phyloP scores from a whole-genome alignment of 1,284 basidiomycete genomes.

The Takashimella koratensis region DNA sequence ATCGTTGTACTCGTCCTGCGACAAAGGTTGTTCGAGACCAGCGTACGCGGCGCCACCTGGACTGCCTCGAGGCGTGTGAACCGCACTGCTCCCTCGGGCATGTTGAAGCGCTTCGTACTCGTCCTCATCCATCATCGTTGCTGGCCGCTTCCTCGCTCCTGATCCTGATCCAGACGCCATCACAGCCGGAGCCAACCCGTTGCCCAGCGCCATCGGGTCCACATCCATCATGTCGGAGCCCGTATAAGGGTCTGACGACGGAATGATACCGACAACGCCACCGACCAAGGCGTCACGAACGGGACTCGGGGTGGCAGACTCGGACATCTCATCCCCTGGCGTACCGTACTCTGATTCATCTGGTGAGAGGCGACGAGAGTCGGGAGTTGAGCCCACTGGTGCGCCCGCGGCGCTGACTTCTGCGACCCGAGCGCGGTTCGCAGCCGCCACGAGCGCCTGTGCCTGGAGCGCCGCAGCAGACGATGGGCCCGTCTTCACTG shows the following conservation, averaged over 20 bases:
- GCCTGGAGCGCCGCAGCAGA: slow-evolving; percentile 33
- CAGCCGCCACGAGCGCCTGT: slow-evolving; percentile 26
- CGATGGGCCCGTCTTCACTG: slow-evolving; percentile 30
- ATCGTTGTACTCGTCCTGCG: slow-evolving; percentile 70
- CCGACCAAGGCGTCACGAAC: not conserved
- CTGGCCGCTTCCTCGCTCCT: slow-evolving; percentile 30
- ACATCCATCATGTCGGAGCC: slow-evolving; percentile 9
- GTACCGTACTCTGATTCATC: slow-evolving; percentile 9
- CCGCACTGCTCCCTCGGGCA: slow-evolving; percentile 37
- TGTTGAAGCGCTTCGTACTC: slow-evolving; percentile 36
- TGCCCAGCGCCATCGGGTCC: not conserved
- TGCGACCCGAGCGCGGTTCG: slow-evolving; percentile 12
- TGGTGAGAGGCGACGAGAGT: slow-evolving; percentile 8
- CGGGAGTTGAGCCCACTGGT: slow-evolving; percentile 8
- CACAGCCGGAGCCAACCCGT: not conserved
- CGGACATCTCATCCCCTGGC: slow-evolving; percentile 17
- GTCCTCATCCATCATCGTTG: slow-evolving; percentile 37
- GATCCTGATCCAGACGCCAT: slow-evolving; percentile 14
- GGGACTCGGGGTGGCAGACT: slow-evolving; percentile 14
- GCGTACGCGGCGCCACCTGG: slow-evolving; percentile 20
- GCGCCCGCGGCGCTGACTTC: not conserved
- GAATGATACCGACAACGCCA: not conserved
- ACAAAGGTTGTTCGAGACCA: slow-evolving; percentile 27
- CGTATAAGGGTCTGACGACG: not conserved
- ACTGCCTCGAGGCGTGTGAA: slow-evolving; percentile 36